Evolutionary conservation across 2,329 filamentous ascomycete genomes (phyloP).

Genomic region (Colletotrichum abscissum): DNA sequence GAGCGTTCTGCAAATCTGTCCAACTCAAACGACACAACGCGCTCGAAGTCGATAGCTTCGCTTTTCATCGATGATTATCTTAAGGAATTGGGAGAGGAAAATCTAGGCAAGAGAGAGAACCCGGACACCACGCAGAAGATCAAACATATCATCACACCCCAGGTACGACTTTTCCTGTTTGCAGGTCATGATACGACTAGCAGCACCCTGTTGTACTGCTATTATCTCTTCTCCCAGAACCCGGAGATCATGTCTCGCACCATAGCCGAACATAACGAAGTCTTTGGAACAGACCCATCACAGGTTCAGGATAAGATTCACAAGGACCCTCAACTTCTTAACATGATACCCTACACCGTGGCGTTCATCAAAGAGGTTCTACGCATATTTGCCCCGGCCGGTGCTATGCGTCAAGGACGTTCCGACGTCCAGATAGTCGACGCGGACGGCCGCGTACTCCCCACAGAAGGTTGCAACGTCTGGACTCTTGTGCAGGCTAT

Average conservation of each 20-base stretch:
- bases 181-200: slow-evolving; percentile 48
- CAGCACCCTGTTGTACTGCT: slow-evolving; percentile 41
- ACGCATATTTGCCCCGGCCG: slow-evolving; percentile 63
- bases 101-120: background rate
- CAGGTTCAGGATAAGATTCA: slow-evolving; percentile 51
- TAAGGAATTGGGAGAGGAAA: background rate
- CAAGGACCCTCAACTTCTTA: slow-evolving; percentile 57
- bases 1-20: background rate
- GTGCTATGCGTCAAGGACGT: slow-evolving; percentile 51
- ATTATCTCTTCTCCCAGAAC: slow-evolving; percentile 40
- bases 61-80: slow-evolving; percentile 18
- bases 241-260: slow-evolving; percentile 39
- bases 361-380: slow-evolving; percentile 67
- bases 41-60: slow-evolving; percentile 12
- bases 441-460: slow-evolving; percentile 53
- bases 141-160: slow-evolving; percentile 36
- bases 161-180: slow-evolving; percentile 46
- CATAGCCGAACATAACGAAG: slow-evolving; percentile 45
- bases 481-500: slow-evolving; percentile 50
- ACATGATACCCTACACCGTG: slow-evolving; percentile 61
- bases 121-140: background rate
- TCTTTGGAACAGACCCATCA: slow-evolving; percentile 57
- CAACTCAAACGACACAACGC: background rate
- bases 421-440: slow-evolving; percentile 52
- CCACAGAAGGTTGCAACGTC: slow-evolving; percentile 57